Percentiles rank a stretch among this genome's conserved stretches.
Evolutionary conservation across 2,329 filamentous ascomycete species (phyloP).

Genomic region (Fusarium duplospermum): DNA sequence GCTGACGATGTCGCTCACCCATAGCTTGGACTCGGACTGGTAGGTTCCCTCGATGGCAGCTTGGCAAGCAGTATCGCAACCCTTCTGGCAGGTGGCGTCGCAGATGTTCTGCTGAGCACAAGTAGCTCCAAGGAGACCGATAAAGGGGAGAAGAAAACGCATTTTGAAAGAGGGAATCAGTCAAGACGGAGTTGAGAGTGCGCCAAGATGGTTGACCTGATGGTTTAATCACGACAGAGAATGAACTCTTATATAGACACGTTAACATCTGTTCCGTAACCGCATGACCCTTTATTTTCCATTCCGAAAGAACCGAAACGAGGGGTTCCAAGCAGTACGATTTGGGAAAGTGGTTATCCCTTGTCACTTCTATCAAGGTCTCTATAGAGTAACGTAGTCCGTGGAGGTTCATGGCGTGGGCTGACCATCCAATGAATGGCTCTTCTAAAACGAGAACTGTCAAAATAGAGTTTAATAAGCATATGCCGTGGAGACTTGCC

Average conservation of each 20-base stretch:
- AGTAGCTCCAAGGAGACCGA: background rate
- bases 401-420: background rate
- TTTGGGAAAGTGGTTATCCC: background rate
- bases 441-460: background rate
- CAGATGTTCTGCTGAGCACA: background rate
- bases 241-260: background rate
- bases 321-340: background rate
- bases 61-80: background rate
- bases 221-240: background rate
- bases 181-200: background rate
- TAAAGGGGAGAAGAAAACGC: background rate
- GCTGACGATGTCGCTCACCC: slow-evolving; percentile 3
- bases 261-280: background rate
- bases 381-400: background rate
- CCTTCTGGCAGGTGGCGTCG: background rate
- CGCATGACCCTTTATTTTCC: background rate
- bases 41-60: background rate
- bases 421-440: background rate
- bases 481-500: background rate
- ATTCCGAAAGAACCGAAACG: background rate
- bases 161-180: background rate
- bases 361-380: background rate
- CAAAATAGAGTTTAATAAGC: background rate
- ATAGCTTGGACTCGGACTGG: slow-evolving; percentile 4
- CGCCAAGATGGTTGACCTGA: background rate